Conservation (phyloP, 1,284 basidiomycete genomes). For the Cutaneotrichosporon dermatis region DNA sequence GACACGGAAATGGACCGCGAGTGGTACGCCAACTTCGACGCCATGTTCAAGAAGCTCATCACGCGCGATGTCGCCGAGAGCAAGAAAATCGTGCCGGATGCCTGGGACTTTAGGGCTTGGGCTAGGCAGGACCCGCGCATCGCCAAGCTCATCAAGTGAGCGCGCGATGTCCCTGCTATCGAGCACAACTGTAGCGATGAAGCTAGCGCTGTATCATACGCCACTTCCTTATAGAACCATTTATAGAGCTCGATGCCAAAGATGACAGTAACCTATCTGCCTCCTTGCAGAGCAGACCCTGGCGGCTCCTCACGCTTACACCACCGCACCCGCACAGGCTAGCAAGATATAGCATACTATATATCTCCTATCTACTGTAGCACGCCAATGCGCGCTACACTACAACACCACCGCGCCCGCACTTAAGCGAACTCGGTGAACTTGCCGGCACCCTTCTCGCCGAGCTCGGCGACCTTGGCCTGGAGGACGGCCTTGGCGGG, state of each 20-base stretch:
- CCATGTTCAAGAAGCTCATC: background rate
- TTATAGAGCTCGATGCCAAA: too few relatives aligned
- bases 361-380: background rate
- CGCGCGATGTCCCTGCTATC: too few relatives aligned
- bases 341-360: background rate
- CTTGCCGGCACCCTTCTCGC: constrained; percentile 49
- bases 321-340: too few relatives aligned
- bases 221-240: too few relatives aligned
- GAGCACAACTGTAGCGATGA: too few relatives aligned
- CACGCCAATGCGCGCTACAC: background rate
- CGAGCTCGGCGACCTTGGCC: constrained; percentile 35
- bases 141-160: background rate
- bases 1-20: background rate
- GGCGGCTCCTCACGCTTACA: too few relatives aligned
- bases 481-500: constrained; percentile 45
- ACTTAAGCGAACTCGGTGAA: constrained; percentile 53
- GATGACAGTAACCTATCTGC: too few relatives aligned
- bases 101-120: constrained; percentile 1
- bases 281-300: too few relatives aligned
- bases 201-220: too few relatives aligned
- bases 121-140: background rate
- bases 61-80: background rate
- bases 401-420: background rate
- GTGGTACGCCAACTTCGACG: constrained; percentile 7
- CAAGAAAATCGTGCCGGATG: background rate